Conservation (phyloP, 2,329 filamentous ascomycete species). For the Eutypella sp. region DNA sequence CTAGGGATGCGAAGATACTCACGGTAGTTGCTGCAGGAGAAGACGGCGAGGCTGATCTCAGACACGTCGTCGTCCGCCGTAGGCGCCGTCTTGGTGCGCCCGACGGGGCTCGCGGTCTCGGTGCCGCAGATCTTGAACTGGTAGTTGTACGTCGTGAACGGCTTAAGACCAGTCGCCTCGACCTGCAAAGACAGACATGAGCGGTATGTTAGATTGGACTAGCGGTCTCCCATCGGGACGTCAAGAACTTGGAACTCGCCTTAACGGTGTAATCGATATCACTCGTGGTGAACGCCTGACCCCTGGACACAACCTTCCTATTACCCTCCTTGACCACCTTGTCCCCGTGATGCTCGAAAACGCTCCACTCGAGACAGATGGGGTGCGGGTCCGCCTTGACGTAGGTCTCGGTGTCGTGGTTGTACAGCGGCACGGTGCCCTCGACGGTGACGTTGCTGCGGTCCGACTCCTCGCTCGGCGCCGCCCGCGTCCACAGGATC, state of each 20-base stretch:
- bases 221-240: not conserved
- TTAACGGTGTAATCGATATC: slow-evolving; percentile 75
- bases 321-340: slow-evolving; percentile 45
- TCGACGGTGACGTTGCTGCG: slow-evolving; percentile 39
- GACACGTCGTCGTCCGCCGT: slow-evolving; percentile 20
- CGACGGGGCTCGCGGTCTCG: slow-evolving; percentile 24
- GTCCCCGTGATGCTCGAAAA: slow-evolving; percentile 42
- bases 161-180: slow-evolving; percentile 41
- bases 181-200: slow-evolving; percentile 34
- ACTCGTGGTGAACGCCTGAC: slow-evolving; percentile 62
- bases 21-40: slow-evolving; percentile 30
- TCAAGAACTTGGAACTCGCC: slow-evolving; percentile 29
- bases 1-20: slow-evolving; percentile 7
- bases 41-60: slow-evolving; percentile 27
- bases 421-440: slow-evolving; percentile 39
- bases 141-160: slow-evolving; percentile 29
- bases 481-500: slow-evolving; percentile 47
- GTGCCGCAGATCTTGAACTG: slow-evolving; percentile 29
- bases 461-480: slow-evolving; percentile 40
- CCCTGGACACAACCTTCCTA: slow-evolving; percentile 45
- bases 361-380: slow-evolving; percentile 63
- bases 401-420: slow-evolving; percentile 43
- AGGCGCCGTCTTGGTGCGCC: slow-evolving; percentile 31
- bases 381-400: slow-evolving; percentile 40
- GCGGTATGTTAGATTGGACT: too few species aligned